Evolutionary conservation across 345 rosid genomes (phyloP).

Genomic region (Populus deltoides): DNA sequence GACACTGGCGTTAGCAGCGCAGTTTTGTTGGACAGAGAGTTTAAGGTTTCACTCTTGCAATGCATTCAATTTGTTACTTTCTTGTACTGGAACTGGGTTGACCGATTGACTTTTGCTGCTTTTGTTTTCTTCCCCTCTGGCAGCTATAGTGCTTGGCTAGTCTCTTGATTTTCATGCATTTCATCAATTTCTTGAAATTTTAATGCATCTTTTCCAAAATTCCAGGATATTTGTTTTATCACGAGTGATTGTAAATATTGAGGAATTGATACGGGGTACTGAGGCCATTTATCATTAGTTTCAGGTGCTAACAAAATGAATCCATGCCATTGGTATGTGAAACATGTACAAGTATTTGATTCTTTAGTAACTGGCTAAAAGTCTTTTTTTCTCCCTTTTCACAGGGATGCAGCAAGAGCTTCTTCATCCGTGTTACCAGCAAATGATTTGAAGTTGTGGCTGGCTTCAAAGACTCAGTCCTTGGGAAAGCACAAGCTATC

Average conservation of each 20-base stretch:
- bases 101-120: not conserved
- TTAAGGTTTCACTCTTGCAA: not conserved
- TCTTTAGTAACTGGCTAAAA: constrained; percentile 11
- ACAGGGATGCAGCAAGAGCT: constrained; percentile 67
- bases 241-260: not conserved
- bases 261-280: not conserved
- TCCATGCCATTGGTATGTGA: not conserved
- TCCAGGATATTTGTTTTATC: not conserved
- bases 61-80: not conserved
- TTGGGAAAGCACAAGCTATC: constrained; percentile 81
- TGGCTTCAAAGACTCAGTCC: constrained; percentile 43
- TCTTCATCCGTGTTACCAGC: constrained; percentile 53
- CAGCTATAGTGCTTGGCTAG: not conserved
- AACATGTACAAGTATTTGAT: not conserved
- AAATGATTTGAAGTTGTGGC: constrained; percentile 55
- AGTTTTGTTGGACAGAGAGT: not conserved
- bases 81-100: not conserved
- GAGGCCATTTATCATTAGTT: not conserved
- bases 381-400: constrained; percentile 1
- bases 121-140: not conserved
- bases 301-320: not conserved
- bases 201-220: not conserved
- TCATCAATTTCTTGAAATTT: not conserved
- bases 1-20: not conserved
- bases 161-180: not conserved